Percentiles rank a stretch among this genome's conserved stretches.
These are phyloP conservation scores for Liriodendron chinense DNA, from an alignment of 164 flowering plant species.

Conservation along the genomic window DNA sequence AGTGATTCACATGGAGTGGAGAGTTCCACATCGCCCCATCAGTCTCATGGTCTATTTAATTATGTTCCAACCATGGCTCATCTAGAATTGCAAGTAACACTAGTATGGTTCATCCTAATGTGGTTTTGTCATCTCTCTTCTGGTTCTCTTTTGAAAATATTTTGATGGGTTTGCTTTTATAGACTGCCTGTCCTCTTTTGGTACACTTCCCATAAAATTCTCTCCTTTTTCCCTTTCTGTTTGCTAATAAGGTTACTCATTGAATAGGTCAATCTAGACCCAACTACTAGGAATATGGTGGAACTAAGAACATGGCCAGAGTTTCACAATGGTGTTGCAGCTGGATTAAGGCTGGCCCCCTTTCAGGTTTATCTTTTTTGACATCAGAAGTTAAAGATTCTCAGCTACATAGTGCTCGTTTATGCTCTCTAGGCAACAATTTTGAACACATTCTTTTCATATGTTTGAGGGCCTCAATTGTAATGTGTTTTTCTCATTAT, in stretches of 20 bases:
- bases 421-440: not conserved
- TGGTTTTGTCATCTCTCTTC: too few species aligned
- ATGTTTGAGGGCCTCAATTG: not conserved
- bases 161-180: too few species aligned
- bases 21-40: not conserved
- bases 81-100: too few species aligned
- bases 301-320: conserved; percentile 96
- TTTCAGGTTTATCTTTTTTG: conserved; percentile 53
- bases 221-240: not conserved
- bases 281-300: conserved; percentile 73
- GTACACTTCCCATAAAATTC: too few species aligned
- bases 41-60: too few species aligned
- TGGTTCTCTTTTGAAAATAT: too few species aligned
- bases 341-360: conserved; percentile 88
- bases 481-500: too few species aligned
- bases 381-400: not conserved
- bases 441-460: not conserved
- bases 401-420: not conserved
- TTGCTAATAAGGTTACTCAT: not conserved
- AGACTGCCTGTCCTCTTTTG: too few species aligned
- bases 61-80: too few species aligned
- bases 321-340: conserved; percentile 98
- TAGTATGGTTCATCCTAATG: too few species aligned
- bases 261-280: conserved; percentile 86
- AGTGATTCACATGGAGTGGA: not conserved